Base-by-base conservation (phyloP, 306 rosid genomes). In the Lupinus albus region DNA sequence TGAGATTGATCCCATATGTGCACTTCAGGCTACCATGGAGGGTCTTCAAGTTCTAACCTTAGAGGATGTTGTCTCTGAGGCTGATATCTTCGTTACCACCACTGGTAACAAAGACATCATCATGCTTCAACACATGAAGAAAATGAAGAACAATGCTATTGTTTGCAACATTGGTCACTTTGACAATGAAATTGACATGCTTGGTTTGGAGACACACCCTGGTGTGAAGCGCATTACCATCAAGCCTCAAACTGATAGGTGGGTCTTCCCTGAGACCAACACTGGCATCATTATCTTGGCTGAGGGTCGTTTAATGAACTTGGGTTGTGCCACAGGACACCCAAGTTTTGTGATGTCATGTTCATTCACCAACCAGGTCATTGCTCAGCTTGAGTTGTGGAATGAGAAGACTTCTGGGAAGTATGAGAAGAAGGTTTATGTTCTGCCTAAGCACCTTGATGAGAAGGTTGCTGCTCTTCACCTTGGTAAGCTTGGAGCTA, bases 271-370 rank as follows among this genome's bases (percentile, higher is more conserved):
- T 0, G 97, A 90, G 1, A 90, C 90, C 8, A 86, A 88, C 0
- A 0, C 72, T 0, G 97, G 99, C 11, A 50, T 93, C 87, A 82
- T 93, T 45, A 77, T 93, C 5, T 75, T 93, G 81, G 99, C 99
- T 0, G 99, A 93, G 84, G 99, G 97, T 3, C 88, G 99, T 50
- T 78, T 93, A 71, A 93, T 93, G 99, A 93, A 93, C 90, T 74
- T 93, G 85, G 99, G 99, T 6, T 93, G 99, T 60, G 99, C 99
- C 56, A 93, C 99, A 0, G 99, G 99, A 0, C 99, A 93, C 85
- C 99, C 99, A 0, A 93, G 99, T 76, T 93, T 93, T 15, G 99
- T 93, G 66, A 93, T 93, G 99, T 93, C 99, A 4, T 93, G 99
- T 74, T 93, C 99, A 4, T 93, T 93, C 87, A 90, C 99, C 9